phyloP scores from a whole-genome alignment of 1,284 basidiomycete genomes.

The Ustilago xerochloae region DNA sequence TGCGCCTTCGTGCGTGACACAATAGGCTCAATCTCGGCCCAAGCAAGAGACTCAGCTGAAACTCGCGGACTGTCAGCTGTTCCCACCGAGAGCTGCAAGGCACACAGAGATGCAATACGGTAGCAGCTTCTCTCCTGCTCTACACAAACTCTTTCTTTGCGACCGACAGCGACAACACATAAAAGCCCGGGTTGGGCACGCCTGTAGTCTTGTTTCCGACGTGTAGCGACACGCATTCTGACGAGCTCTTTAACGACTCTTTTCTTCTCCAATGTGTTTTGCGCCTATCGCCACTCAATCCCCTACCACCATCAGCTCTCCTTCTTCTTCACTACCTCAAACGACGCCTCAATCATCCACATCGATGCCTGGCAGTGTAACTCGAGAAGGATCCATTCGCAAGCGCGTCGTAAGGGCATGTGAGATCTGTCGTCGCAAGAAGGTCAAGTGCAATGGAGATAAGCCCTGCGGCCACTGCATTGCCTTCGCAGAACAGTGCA shows the following conservation, averaged over 20 bases:
- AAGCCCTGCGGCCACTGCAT: conserved; percentile 51
- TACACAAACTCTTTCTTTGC: no score
- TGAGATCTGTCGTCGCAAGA: conserved; percentile 54
- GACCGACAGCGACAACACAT: no score
- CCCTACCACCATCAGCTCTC: conserved; percentile 1
- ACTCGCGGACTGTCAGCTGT: background rate
- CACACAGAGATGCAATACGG: background rate
- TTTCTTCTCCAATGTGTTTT: conserved; percentile 10
- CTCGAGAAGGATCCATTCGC: conserved; percentile 28
- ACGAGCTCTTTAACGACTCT: no score
- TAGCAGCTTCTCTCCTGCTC: no score
- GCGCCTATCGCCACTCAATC: conserved; percentile 1
- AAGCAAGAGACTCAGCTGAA: background rate
- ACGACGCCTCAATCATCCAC: background rate
- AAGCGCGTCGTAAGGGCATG: conserved; percentile 49
- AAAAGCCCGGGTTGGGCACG: no score
- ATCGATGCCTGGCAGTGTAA: background rate
- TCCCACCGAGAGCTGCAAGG: background rate
- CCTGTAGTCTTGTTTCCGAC: no score
- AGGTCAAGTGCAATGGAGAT: conserved; percentile 56
- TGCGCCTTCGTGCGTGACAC: background rate
- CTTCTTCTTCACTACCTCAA: background rate
- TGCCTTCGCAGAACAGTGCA: conserved; percentile 43
- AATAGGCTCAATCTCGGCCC: conserved; percentile 34
- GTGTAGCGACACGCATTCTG: no score